A percentile compares a stretch with the other conserved stretches of the same genome.
Evolutionary conservation across 78 protist genomes (phyloP).

Genomic region (Mastigamoeba balamuthi): DNA sequence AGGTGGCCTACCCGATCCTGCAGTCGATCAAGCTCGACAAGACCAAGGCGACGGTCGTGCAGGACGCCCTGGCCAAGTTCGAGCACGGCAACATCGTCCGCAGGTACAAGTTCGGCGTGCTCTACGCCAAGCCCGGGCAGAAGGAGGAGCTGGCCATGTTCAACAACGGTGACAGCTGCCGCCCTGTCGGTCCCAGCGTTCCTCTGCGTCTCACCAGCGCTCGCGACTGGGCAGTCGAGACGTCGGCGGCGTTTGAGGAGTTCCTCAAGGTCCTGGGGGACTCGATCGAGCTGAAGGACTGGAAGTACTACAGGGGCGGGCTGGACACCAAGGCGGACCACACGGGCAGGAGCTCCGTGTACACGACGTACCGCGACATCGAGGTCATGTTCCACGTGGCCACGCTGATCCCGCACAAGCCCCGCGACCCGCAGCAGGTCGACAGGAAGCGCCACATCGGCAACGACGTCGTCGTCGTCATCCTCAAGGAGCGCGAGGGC

Average conservation of each 20-base stretch:
- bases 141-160: background rate
- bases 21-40: background rate
- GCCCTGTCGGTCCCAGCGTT: background rate
- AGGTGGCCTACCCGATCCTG: background rate
- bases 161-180: background rate
- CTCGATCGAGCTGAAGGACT: constrained; percentile 19
- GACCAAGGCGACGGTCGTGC: background rate
- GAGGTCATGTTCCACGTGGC: constrained; percentile 72
- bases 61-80: background rate
- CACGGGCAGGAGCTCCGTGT: constrained; percentile 17
- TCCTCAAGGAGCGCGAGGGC: background rate
- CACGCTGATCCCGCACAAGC: constrained; percentile 39
- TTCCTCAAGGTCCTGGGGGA: constrained; percentile 51
- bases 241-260: constrained; percentile 19
- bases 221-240: background rate
- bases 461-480: constrained; percentile 47
- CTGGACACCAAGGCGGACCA: constrained; percentile 19
- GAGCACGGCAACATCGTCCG: background rate
- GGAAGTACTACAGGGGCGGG: constrained; percentile 48
- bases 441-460: constrained; percentile 73
- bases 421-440: constrained; percentile 54
- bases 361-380: background rate
- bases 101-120: background rate
- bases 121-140: background rate
- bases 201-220: too few relatives aligned